These are phyloP conservation scores for Platanthera guangdongensis DNA, from an alignment of 106 monocot genomes.

Conservation along the genomic window DNA sequence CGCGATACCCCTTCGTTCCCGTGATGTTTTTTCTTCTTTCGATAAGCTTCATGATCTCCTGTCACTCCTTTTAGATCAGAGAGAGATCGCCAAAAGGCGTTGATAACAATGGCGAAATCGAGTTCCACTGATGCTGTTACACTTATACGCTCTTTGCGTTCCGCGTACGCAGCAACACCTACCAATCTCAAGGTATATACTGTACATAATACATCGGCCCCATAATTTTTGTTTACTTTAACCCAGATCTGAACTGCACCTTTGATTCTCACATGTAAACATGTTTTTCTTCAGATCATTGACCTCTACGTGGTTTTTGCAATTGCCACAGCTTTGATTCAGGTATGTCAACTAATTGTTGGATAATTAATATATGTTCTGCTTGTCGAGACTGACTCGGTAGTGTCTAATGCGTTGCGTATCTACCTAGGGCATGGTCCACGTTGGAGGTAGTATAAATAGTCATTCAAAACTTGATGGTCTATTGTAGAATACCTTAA, in stretches of 20 bases:
- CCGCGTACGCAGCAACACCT: slow-evolving; percentile 80
- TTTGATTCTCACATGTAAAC: background rate
- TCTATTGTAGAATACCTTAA: no score
- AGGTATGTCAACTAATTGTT: slow-evolving; percentile 32
- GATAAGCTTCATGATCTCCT: no score
- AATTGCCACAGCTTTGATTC: slow-evolving; percentile 54
- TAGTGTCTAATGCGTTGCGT: no score
- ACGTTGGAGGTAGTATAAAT: no score
- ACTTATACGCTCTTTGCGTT: slow-evolving; percentile 63
- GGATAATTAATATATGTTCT: no score
- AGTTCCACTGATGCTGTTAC: slow-evolving; percentile 54
- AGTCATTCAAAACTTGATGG: no score
- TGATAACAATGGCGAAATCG: slow-evolving; percentile 52
- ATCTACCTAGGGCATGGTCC: no score
- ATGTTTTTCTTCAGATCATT: slow-evolving; percentile 67
- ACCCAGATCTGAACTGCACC: background rate
- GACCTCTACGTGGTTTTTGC: slow-evolving; percentile 87
- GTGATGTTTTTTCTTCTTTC: no score
- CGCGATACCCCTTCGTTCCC: no score
- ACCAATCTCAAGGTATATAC: slow-evolving; percentile 65
- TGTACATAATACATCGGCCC: background rate
- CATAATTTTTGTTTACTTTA: background rate
- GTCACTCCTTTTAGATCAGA: background rate
- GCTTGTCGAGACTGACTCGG: no score
- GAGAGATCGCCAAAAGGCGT: background rate